A percentile compares a stretch with the other conserved stretches of the same genome.
Evolutionary conservation across 208 protist genomes (phyloP).

Genomic region (Sergeia podlipaevii): DNA sequence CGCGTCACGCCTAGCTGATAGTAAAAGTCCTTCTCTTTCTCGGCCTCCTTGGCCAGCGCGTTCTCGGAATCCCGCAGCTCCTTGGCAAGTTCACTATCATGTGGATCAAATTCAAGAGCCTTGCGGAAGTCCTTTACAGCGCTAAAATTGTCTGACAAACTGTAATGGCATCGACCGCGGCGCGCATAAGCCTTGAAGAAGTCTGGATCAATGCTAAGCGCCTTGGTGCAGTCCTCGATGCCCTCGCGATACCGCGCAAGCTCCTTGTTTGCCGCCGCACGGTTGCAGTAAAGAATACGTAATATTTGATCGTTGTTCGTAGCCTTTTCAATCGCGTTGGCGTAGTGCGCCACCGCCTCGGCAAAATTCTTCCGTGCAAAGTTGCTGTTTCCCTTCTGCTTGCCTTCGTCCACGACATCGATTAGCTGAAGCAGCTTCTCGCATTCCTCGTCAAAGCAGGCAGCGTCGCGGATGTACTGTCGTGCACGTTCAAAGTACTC

Average conservation of each 20-base stretch:
- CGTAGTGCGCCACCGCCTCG: slow-evolving; percentile 73
- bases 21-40: slow-evolving; percentile 88
- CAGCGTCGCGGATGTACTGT: slow-evolving; percentile 35
- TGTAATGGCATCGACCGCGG: slow-evolving; percentile 79
- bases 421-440: slow-evolving; percentile 56
- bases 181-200: slow-evolving; percentile 91
- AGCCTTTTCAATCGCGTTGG: slow-evolving; percentile 56
- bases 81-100: slow-evolving; percentile 57
- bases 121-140: slow-evolving; percentile 85
- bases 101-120: slow-evolving; percentile 67
- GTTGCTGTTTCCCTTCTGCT: slow-evolving; percentile 83
- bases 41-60: slow-evolving; percentile 62
- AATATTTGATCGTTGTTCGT: slow-evolving; percentile 75
- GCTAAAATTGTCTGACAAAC: slow-evolving; percentile 73
- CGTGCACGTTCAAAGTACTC: slow-evolving; percentile 80
- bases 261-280: slow-evolving; percentile 88
- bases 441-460: slow-evolving; percentile 71
- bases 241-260: slow-evolving; percentile 80
- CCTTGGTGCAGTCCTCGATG: slow-evolving; percentile 87
- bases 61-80: slow-evolving; percentile 73
- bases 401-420: slow-evolving; percentile 78
- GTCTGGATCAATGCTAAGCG: slow-evolving; percentile 68
- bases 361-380: slow-evolving; percentile 81
- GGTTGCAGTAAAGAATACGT: slow-evolving; percentile 91
- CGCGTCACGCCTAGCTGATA: slow-evolving; percentile 76